Conservation (phyloP, 257 asterid species). For the Petunia axillaris region DNA sequence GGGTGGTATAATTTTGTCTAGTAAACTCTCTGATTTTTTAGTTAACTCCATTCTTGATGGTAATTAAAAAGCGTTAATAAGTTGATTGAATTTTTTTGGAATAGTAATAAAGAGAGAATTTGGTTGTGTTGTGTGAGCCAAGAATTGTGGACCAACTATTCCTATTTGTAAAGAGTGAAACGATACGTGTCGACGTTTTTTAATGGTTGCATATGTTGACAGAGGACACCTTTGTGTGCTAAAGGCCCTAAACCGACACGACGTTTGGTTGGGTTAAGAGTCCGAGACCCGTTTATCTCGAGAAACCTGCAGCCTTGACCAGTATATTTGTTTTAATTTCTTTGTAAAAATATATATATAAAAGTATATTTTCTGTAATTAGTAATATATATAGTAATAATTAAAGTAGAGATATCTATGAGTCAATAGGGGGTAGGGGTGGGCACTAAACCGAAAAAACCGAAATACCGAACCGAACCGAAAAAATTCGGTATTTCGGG, state of each 20-base stretch:
- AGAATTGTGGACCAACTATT: background rate
- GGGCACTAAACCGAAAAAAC: too few species aligned
- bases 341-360: too few species aligned
- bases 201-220: background rate
- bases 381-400: too few species aligned
- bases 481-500: too few species aligned
- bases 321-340: too few species aligned
- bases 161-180: background rate
- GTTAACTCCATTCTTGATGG: slow-evolving; percentile 55
- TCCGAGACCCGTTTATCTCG: background rate
- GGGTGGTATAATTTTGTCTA: slow-evolving; percentile 68
- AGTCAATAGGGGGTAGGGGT: too few species aligned
- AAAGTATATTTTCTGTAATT: too few species aligned
- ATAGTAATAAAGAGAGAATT: background rate
- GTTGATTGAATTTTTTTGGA: background rate
- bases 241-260: background rate
- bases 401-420: too few species aligned
- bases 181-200: background rate
- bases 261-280: background rate
- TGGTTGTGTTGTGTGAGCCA: background rate
- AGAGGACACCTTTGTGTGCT: background rate
- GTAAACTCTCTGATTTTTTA: slow-evolving; percentile 43
- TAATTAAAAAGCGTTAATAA: background rate
- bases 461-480: too few species aligned
- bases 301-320: background rate